Percentiles rank a stretch among this genome's conserved stretches.
Evolutionary conservation across 192 early-diverging fungal species (phyloP).

Genomic region (Diversispora epigaea): DNA sequence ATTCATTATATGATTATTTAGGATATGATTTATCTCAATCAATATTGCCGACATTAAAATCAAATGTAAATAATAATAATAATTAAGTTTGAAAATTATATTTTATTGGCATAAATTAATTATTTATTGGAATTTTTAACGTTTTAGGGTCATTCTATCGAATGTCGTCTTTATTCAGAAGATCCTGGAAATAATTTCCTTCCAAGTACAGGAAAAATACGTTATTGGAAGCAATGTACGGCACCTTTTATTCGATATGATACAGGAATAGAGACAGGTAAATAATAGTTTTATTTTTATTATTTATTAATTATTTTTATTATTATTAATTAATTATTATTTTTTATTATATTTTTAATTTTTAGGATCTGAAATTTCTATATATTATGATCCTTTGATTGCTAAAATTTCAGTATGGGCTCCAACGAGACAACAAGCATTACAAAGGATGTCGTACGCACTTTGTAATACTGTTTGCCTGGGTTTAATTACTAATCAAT

Average conservation of each 20-base stretch:
- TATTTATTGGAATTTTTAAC: too few relatives aligned
- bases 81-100: conserved; percentile 59
- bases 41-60: conserved; percentile 48
- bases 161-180: conserved; percentile 96
- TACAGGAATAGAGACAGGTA: conserved; percentile 65
- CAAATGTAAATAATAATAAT: conserved; percentile 62
- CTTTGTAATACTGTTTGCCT: conserved; percentile 57
- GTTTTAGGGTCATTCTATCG: conserved; percentile 88
- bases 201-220: conserved; percentile 77
- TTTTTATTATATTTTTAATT: conserved; percentile 44
- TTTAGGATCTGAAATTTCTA: conserved; percentile 86
- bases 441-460: conserved; percentile 74
- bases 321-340: neutral
- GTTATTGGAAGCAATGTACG: conserved; percentile 63
- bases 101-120: neutral
- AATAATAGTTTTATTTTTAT: neutral
- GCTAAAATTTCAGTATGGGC: conserved; percentile 89
- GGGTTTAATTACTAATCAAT: conserved; percentile 60
- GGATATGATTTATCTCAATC: conserved; percentile 15
- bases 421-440: conserved; percentile 65
- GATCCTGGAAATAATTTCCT: conserved; percentile 92
- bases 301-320: neutral
- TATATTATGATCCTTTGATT: conserved; percentile 96
- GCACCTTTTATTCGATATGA: conserved; percentile 74
- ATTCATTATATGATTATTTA: conserved; percentile 2